Base-by-base conservation (phyloP, 345 rosid species). In the Heritiera littoralis region DNA sequence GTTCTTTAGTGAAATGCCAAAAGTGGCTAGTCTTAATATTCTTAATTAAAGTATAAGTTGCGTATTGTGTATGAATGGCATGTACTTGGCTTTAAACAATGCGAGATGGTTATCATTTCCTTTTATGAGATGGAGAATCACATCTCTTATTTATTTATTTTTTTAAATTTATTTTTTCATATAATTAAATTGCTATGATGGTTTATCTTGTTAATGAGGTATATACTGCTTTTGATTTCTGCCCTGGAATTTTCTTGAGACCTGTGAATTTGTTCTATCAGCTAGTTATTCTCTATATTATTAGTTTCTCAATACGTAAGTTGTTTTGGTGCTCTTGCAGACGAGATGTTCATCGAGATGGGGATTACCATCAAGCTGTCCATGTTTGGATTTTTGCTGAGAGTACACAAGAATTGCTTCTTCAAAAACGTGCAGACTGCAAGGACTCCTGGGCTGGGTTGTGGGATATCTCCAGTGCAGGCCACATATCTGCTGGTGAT, bases 381-480 rank as follows among this genome's bases (percentile, higher is more conserved):
- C 93, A 95, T 52, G 94, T 89, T 13, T 93, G 95, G 92, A 90
- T 95, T 80, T 93, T 78, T 77, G 90, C 94, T 14, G 99, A 93
- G 89, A 92, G 87, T 28, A 93, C 96, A 0, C 92, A 87, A 72
- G 85, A 95, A 45, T 78, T 93, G 67, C 97, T 95, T 82, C 92
- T 93, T 60, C 99, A 93, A 80, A 87, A 79, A 70, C 93, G 97
- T 1, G 82, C 96, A 67, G 96, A 95, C 58, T 79, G 87, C 79
- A 95, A 93, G 91, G 98, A 93, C 77, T 95, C 98, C 0, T 93
- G 92, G 93, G 89, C 99, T 13, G 96, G 97, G 20, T 82, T 68
- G 18, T 95, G 98, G 99, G 98, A 95, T 81, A 89, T 92, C 78
- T 94, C 99, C 35, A 91, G 99, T 81, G 98, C 98, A 77, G 98